Conservation (phyloP, 2,329 filamentous ascomycete species). For the Epichloe baconii region DNA sequence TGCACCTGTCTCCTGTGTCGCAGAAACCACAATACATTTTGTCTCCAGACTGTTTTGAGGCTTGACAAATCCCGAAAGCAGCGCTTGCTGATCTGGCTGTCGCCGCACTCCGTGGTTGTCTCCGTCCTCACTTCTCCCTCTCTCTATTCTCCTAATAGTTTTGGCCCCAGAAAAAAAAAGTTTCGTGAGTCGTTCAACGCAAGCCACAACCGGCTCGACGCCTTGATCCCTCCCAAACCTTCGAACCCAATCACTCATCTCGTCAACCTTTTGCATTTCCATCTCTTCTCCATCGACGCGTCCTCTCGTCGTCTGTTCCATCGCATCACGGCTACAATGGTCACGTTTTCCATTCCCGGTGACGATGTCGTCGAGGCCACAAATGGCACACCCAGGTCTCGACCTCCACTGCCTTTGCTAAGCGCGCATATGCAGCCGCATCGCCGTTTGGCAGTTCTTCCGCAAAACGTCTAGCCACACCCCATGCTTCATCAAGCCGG, state of each 20-base stretch:
- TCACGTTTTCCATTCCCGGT: slow-evolving; percentile 26
- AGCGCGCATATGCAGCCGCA: slow-evolving; percentile 26
- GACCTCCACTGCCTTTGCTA: slow-evolving; percentile 29
- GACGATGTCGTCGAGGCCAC: slow-evolving; percentile 19
- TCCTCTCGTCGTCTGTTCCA: not conserved
- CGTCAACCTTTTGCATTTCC: not conserved
- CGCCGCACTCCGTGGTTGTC: not conserved
- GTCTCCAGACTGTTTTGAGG: not conserved
- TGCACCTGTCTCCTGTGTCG: not conserved
- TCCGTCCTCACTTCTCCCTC: not conserved
- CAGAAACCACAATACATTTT: not conserved
- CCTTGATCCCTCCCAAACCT: not conserved
- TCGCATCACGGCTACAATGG: slow-evolving; percentile 15
- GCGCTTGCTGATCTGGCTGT: not conserved
- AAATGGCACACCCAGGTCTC: slow-evolving; percentile 25
- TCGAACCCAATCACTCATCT: not conserved
- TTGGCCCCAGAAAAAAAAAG: slow-evolving; percentile 2
- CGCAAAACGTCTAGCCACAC: slow-evolving; percentile 24
- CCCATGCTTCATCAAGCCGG: slow-evolving; percentile 24
- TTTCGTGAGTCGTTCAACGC: slow-evolving; percentile 1
- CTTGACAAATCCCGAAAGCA: not conserved
- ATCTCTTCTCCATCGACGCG: not conserved
- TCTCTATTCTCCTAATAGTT: not conserved
- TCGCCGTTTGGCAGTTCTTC: slow-evolving; percentile 19
- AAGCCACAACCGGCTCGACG: not conserved